Conservation (phyloP, 805 yeast genomes). For the Candida schatavii region DNA sequence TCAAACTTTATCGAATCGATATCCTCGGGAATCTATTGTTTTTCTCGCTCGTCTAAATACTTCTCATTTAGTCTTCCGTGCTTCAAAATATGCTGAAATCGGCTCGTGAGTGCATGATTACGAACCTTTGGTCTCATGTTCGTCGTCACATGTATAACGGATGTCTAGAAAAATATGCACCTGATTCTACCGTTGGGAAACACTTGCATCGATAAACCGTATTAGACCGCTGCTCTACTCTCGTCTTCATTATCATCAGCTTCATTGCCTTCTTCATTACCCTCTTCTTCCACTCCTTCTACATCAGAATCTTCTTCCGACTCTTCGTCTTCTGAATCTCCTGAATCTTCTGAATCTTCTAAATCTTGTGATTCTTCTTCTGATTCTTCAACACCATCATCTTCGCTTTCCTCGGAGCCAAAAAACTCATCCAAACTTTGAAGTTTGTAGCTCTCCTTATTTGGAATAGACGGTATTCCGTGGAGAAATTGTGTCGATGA, state of each 20-base stretch:
- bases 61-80: too few species aligned
- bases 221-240: too few species aligned
- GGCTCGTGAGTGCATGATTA: too few species aligned
- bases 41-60: too few species aligned
- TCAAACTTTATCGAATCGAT: too few species aligned
- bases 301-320: constrained; percentile 1
- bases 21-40: too few species aligned
- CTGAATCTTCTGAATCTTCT: constrained; percentile 1
- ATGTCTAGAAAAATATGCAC: too few species aligned
- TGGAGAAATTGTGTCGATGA: constrained; percentile 18
- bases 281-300: not conserved
- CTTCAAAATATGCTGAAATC: too few species aligned
- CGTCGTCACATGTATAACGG: too few species aligned
- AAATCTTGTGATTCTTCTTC: not conserved
- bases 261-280: not conserved
- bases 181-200: too few species aligned
- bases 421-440: constrained; percentile 89
- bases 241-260: not conserved
- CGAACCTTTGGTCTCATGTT: too few species aligned
- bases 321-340: not conserved
- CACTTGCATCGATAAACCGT: too few species aligned
- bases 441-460: constrained; percentile 46
- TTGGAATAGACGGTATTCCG: constrained; percentile 8
- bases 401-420: constrained; percentile 28
- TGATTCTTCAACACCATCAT: constrained; percentile 19